Evolutionary conservation across 352 stramenopile genomes (phyloP), one percentile per base, ranked within the genome.

Genomic region (Thraustochytrium striatum): DNA sequence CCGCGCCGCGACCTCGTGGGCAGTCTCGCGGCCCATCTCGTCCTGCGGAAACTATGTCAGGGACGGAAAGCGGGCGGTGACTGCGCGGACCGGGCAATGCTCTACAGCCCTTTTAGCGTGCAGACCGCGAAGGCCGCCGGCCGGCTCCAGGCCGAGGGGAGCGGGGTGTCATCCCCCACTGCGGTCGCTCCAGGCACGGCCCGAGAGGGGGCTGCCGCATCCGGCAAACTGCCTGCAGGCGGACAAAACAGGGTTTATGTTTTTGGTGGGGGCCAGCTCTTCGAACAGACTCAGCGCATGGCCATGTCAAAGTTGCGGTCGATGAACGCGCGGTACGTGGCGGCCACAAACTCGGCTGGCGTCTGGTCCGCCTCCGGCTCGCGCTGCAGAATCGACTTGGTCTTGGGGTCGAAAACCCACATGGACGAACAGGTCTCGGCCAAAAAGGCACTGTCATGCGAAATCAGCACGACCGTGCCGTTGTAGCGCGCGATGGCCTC

Each of bases 401-500:
- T 75, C 50, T 75, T 75, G n/a, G 21, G 16, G 50, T 75, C 65
- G 41, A 75, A 75, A 1, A 75, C 43, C 65, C 65, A 75, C 7
- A 75, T 39, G 13, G 35, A 61, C 9, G 58, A 21, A 30, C 65
- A 75, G 21, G 19, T 61, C 36, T 75, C 41, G 36, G 44, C 35
- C 5, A 82, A 39, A 52, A 82, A 82, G 11, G 50, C 44, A n/a
- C 78, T 38, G 39, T 82, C 78, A 35, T 82, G 78, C 25, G 62
- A 82, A 59, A 82, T 97, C 21, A 99, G 94, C 55, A 99, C 89
- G 69, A 99, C 87, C 3, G 97, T 94, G 79, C 92, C 96, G 78
- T 95, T 95, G 90, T 97, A 99, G 55, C 93, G 90, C 25, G 93
- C 87, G 44, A 99, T 85, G 21, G 91, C 94, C 41, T 98, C 93